Base-by-base conservation (phyloP, 495 filamentous ascomycete species). In the Penicillium soppii region DNA sequence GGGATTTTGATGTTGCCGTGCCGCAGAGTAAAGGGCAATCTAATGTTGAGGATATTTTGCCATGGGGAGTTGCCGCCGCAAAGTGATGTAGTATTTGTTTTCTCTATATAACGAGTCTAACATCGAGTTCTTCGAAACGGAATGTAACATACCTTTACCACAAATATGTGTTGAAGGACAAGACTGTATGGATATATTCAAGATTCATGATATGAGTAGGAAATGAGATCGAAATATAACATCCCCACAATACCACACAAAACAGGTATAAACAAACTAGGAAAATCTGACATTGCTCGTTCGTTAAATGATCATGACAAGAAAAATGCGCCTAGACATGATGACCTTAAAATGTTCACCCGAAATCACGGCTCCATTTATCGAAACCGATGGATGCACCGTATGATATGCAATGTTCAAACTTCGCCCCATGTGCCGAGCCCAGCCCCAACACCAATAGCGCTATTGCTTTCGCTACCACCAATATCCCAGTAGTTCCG, bases 401-500 rank as follows among this genome's bases (percentile, higher is more conserved):
- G 8, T 16, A 19, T 23, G 4, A 16, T 41, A 16, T 37, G 20
- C 22, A 53, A 35, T 19, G 32, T 45, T 58, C 57, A 89, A 2
- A 82, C 80, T 69, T 91, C 89, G 15, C 87, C 88, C 84, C 87
- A 91, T 43, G 80, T 81, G 17, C 88, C 86, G 67, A 90, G 78
- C 6, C 83, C 85, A 36, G 81, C 79, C 16, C 70, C 73, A 25
- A 73, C 73, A 32, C 81, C 81, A 66, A 87, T 79, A 26, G 82
- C 77, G 57, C 84, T 88, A 4, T 81, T 86, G 50, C 84, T 90
- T 7, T 88, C 88, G 54, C 85, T 89, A 0, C 82, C 87, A 19
- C 89, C 88, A 43, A 92, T 81, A 65, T 95, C 91, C 91, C 91
- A 95, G 66, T 90, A 96, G 74, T 88, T 83, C 50, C 87, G 73